Evolutionary conservation across 257 asterid species (phyloP), one percentile per base, ranked within the genome.

Genomic region (Solanum chiquidenum): DNA sequence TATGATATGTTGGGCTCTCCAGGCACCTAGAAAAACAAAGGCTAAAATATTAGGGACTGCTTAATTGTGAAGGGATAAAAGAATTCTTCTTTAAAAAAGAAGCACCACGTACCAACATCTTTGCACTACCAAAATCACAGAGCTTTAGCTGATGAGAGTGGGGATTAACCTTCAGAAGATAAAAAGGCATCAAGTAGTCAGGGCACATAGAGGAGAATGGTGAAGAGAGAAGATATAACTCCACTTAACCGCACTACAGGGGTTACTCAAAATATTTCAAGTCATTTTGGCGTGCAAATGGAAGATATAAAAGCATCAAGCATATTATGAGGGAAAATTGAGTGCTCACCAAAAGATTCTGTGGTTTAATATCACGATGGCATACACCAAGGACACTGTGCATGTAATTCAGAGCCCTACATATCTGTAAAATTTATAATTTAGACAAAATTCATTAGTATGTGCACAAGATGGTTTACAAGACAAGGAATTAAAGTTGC

Each of bases 101-200:
- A 49, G 29, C 35, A 89, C 7, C 34, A 92, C 95, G 8, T 90
- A 97, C 98, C 99, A 95, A 85, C 92, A 94, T 93, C 91, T 97
- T 97, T 86, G 99, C 99, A 91, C 99, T 97, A 83, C 99, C 99
- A 87, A 97, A 97, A 90, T 97, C 99, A 88, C 99, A 97, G 38
- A 95, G 91, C 94, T 97, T 97, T 69, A 95, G 93, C 93, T 95
- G 96, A 89, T 94, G 98, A 6, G 98, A 91, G 64, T 91, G 94
- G 58, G 98, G 93, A 91, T 97, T 95, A 62, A 97, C 99, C 99
- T 97, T 95, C 90, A 88, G 68, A 60, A 62, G 46, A 44, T 23
- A 74, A 38, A 4, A 18, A 18, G 18, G 18, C 31, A 14, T 18
- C 20, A 60, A 64, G 52, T 40, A 68, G 85, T 52, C 86, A 82